Base-by-base conservation (phyloP, 768 basidiomycete genomes). In the Lactarius evosmus region DNA sequence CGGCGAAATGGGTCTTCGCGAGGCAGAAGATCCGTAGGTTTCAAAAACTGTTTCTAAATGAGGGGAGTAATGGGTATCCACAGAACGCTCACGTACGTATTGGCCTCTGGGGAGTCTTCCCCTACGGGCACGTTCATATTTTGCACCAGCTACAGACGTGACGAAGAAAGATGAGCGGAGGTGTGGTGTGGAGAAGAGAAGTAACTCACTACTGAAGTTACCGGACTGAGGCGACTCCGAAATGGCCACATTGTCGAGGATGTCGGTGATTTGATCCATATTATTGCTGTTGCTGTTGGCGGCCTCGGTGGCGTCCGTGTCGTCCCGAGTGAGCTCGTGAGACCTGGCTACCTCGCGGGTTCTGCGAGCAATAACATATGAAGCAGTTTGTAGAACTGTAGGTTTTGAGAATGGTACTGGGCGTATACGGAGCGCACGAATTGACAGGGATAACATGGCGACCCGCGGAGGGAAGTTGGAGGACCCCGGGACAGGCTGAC, bases 11-110 rank as follows among this genome's bases (percentile, higher is more conserved):
- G 41, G n/a, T 59, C 66, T 56, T 63, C 73, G 58, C 65, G 71
- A n/a, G 77, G 76, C 60, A 75, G 74, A 66, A 82, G 77, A 66
- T 79, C 75, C 62, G 75, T 72, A 11, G 83, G 84, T 25, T 75
- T 76, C 51, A 83, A 70, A 69, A 83, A 82, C 84, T 84, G 60
- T 19, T 29, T 64, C 30, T 25, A 52, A 25, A 32, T 56, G 27
- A 67, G 9, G 57, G 53, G n/a, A 38, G 53, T 29, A 52, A 51
- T 56, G 62, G n/a, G 49, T 32, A 25, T 29, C 30, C 7, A 55
- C 64, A 50, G 38, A 38, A 70, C 17, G 52, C 44, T 17, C 56
- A 40, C 36, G 55, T 56, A 51, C 46, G 25, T 67, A 66, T 64
- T 73, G 74, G 34, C 65, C 56, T 63, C 69, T 63, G 7, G 65